These are phyloP conservation scores for Athelia sp. DNA, from an alignment of 1,284 basidiomycete genomes.

Conservation along the genomic window DNA sequence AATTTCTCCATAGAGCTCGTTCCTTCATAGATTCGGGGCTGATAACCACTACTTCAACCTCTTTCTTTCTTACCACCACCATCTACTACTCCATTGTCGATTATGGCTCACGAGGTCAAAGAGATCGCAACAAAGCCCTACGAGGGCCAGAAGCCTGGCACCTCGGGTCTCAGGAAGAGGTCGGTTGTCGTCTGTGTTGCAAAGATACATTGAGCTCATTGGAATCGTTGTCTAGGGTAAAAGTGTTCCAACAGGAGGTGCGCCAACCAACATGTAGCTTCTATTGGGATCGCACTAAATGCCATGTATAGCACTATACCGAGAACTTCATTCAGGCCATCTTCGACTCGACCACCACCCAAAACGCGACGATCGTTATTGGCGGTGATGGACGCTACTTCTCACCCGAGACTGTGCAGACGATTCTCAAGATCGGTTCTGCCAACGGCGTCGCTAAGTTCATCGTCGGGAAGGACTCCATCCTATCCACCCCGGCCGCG, in stretches of 20 bases:
- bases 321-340: constrained; percentile 98
- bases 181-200: constrained; percentile 28
- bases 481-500: constrained; percentile 95
- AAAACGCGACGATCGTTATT: constrained; percentile 87
- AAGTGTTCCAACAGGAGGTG: constrained; percentile 89
- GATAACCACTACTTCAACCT: not conserved
- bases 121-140: constrained; percentile 72
- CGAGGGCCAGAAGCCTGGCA: constrained; percentile 92
- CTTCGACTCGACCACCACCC: constrained; percentile 83
- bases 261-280: constrained; percentile 16
- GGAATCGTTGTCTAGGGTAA: constrained; percentile 55
- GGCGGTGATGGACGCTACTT: constrained; percentile 98
- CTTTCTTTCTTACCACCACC: not conserved
- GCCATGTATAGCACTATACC: constrained; percentile 77
- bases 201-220: no score
- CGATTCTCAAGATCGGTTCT: constrained; percentile 87
- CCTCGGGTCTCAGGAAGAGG: constrained; percentile 92
- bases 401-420: constrained; percentile 85
- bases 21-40: not conserved
- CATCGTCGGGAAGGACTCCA: constrained; percentile 85
- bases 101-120: constrained; percentile 45
- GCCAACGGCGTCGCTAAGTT: constrained; percentile 89
- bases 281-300: constrained; percentile 7
- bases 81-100: not conserved
- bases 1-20: no score